Base-by-base conservation (phyloP, 768 basidiomycete species). In the Xerocomus brunneocitrinus region DNA sequence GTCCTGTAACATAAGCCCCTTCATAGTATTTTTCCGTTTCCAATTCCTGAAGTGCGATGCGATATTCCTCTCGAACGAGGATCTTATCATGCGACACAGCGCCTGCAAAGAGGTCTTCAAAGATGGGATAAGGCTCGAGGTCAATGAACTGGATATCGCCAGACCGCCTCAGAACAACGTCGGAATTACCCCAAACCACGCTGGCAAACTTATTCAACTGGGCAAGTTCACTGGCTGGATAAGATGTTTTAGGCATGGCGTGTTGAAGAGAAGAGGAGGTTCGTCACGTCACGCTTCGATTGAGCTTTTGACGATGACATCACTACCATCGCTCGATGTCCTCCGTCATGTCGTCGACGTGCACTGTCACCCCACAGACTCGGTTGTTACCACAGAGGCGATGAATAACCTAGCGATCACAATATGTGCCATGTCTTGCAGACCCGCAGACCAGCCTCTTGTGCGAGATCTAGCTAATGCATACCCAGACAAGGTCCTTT, bases 341-440 rank as follows among this genome's bases (percentile, higher is more conserved):
- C 73, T 90, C 19, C 72, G 69, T 22, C 90, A 91, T 61, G 73
- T 98, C 52, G 78, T 85, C 50, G 95, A 98, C 65, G 89, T 85
- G 0, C 95, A 98, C 60, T 95, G 91, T 69, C 95, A 98, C 71
- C 93, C 95, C 3, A 93, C 90, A 4, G 94, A 95, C 68, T 79
- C 86, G 9, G 69, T 67, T 1, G 77, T 84, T 38, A 61, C 72
- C 8, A 49, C 69, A 4, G 69, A 73, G 24, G 76, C 77, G 5
- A 82, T 89, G 71, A 73, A 80, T 25, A 61, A 70, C 10, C 78
- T 89, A 4, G 67, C 73, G 3, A 83, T 91, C 47, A 84, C 79
- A 0, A 75, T 97, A 38, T 90, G 89, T 56, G 86, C 89, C n/a
- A 94, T 95, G 91, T 81, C 88, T 16, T 81, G 82, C 0, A 74